Conservation (phyloP, 768 basidiomycete species). For the Agrocybe praecox region DNA sequence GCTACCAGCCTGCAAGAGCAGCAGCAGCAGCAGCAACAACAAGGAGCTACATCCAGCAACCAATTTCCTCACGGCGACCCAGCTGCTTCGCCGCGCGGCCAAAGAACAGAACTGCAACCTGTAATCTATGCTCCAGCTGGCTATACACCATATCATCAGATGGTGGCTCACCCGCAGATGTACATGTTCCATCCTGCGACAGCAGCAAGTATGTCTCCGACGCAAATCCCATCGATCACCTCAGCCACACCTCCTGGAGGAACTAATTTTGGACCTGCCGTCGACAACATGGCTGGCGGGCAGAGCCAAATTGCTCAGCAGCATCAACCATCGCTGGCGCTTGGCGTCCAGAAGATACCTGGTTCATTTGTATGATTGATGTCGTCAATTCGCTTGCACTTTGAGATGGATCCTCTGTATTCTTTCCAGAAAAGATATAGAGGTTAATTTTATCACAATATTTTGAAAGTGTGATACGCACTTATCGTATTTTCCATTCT, state of each 20-base stretch:
- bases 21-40: slow-evolving; percentile 20
- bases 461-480: not conserved
- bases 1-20: slow-evolving; percentile 9
- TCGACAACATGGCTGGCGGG: not conserved
- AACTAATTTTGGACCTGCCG: not conserved
- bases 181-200: slow-evolving; percentile 1
- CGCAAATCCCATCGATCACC: too few species aligned
- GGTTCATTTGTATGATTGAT: not conserved
- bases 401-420: too few species aligned
- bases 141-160: slow-evolving; percentile 32
- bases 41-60: slow-evolving; percentile 18
- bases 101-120: slow-evolving; percentile 3
- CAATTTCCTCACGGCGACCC: not conserved
- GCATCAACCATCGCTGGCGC: not conserved
- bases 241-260: not conserved
- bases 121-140: slow-evolving; percentile 27
- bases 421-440: too few species aligned
- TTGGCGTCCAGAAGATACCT: not conserved
- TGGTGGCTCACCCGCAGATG: slow-evolving; percentile 25
- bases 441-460: not conserved
- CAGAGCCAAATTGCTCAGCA: not conserved
- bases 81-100: slow-evolving; percentile 1
- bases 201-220: not conserved
- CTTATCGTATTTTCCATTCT: too few species aligned
- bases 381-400: not conserved